These are phyloP conservation scores for Asparagopsis taxiformis DNA, from an alignment of 31 red algal species.

Conservation along the genomic window DNA sequence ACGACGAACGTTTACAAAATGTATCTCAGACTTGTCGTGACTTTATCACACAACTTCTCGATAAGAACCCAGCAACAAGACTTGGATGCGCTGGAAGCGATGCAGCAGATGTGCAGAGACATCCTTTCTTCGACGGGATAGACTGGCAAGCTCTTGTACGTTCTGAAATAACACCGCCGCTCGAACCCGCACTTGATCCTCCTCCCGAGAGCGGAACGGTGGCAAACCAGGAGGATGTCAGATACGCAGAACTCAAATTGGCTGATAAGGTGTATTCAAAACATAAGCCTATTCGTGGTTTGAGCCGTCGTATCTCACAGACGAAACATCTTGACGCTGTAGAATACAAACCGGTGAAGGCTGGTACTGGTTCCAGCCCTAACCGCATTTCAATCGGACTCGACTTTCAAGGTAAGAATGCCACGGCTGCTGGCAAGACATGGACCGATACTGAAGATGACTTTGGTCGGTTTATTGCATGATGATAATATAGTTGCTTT, in stretches of 20 bases:
- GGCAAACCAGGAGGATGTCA: conserved; percentile 18
- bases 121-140: conserved; percentile 88
- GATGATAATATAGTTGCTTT: no score
- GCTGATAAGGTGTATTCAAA: conserved; percentile 32
- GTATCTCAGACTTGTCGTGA: conserved; percentile 46
- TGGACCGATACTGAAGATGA: conserved; percentile 83
- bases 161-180: conserved; percentile 61
- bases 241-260: conserved; percentile 31
- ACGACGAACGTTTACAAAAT: conserved; percentile 33
- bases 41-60: conserved; percentile 72
- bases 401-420: conserved; percentile 57
- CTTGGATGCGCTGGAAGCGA: conserved; percentile 69
- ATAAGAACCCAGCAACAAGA: conserved; percentile 64
- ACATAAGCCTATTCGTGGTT: background rate
- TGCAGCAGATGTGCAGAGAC: conserved; percentile 70
- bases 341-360: conserved; percentile 44
- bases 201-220: conserved; percentile 6
- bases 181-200: conserved; percentile 39
- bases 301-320: conserved; percentile 19
- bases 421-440: conserved; percentile 35
- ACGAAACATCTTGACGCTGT: conserved; percentile 17
- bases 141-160: conserved; percentile 59
- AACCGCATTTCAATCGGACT: conserved; percentile 72
- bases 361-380: conserved; percentile 13
- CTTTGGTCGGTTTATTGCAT: conserved; percentile 54